These are phyloP conservation scores for Sordaria brevicollis DNA, from an alignment of 495 filamentous ascomycete species.

Conservation along the genomic window DNA sequence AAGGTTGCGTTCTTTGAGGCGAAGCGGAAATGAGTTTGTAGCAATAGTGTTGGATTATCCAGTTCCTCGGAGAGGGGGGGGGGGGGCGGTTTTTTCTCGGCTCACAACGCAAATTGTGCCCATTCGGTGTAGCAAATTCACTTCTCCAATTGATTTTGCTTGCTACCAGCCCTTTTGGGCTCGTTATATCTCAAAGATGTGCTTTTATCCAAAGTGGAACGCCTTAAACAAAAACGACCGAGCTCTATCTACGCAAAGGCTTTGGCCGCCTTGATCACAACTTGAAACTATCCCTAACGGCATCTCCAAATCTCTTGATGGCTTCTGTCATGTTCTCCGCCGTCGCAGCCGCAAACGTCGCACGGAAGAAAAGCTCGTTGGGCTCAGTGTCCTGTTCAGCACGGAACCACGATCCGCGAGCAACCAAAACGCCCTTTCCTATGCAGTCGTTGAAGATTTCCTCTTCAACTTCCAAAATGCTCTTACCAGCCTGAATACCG, in stretches of 20 bases:
- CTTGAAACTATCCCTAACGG: slow-evolving; percentile 56
- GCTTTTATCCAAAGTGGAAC: not conserved
- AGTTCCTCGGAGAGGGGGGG: not conserved
- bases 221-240: not conserved
- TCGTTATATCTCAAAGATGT: not conserved
- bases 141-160: not conserved
- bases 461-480: slow-evolving; percentile 65
- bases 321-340: slow-evolving; percentile 67
- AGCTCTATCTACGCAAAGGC: not conserved
- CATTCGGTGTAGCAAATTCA: not conserved
- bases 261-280: slow-evolving; percentile 7
- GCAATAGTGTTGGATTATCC: not conserved
- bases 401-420: slow-evolving; percentile 81
- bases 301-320: slow-evolving; percentile 62
- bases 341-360: slow-evolving; percentile 77
- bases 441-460: slow-evolving; percentile 70
- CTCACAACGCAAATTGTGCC: not conserved
- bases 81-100: not conserved
- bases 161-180: not conserved
- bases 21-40: slow-evolving; percentile 7
- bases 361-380: slow-evolving; percentile 65
- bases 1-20: slow-evolving; percentile 47
- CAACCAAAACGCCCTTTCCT: slow-evolving; percentile 60
- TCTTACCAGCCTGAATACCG: slow-evolving; percentile 35
- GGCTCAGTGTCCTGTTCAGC: slow-evolving; percentile 41